Evolutionary conservation across 768 basidiomycete genomes (phyloP).

Genomic region (Tulasnella calospora): DNA sequence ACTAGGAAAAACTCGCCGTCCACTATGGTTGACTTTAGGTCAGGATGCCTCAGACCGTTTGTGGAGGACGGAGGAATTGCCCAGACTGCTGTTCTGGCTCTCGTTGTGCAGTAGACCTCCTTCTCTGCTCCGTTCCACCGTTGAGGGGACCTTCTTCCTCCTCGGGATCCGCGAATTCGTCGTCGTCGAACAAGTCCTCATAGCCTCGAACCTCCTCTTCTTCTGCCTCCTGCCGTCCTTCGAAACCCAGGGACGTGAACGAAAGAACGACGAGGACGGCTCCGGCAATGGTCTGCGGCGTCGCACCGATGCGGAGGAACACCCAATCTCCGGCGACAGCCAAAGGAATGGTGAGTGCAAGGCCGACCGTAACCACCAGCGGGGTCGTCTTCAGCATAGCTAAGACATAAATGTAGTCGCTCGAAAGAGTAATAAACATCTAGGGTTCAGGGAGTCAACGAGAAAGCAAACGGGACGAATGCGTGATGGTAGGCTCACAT

Average conservation of each 20-base stretch:
- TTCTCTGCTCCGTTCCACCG: not conserved
- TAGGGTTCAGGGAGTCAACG: conserved; percentile 35
- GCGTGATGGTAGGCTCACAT: conserved; percentile 42
- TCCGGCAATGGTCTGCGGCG: conserved; percentile 12
- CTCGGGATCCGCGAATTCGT: not conserved
- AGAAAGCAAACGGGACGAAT: not conserved
- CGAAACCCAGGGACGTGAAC: conserved; percentile 15
- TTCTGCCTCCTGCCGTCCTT: conserved; percentile 9
- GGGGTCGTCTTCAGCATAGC: conserved; percentile 98
- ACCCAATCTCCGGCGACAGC: conserved; percentile 79
- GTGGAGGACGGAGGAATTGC: not conserved
- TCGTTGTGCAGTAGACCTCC: not conserved
- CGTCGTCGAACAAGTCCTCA: not conserved
- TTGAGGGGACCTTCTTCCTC: not conserved
- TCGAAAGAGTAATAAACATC: conserved; percentile 79
- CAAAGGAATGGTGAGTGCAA: conserved; percentile 89
- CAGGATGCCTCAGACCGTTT: not conserved
- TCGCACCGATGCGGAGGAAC: conserved; percentile 35
- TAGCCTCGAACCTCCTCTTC: not conserved
- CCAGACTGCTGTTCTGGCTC: not conserved
- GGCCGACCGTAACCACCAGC: conserved; percentile 84
- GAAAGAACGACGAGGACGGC: conserved; percentile 17
- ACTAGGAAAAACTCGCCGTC: not conserved
- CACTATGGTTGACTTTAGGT: not conserved
- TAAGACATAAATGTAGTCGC: conserved; percentile 79